Conservation (phyloP, 2,329 filamentous ascomycete genomes). For the Endothia cerciana region DNA sequence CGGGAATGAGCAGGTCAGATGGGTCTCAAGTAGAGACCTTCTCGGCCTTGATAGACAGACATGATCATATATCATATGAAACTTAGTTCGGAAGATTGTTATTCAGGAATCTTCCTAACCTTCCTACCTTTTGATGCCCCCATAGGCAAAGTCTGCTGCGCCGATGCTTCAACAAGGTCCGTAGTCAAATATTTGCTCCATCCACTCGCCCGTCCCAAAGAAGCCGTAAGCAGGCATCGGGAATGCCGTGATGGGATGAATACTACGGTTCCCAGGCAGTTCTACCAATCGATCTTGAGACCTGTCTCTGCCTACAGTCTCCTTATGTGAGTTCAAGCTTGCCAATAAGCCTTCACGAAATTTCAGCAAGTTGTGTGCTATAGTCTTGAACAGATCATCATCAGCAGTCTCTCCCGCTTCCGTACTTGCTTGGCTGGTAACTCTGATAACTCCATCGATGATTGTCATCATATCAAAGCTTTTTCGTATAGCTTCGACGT, state of each 20-base stretch:
- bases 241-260: background rate
- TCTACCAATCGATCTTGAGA: background rate
- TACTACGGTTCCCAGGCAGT: background rate
- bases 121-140: too few relatives aligned
- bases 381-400: background rate
- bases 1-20: too few relatives aligned
- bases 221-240: background rate
- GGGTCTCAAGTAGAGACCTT: too few relatives aligned
- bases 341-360: background rate
- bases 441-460: background rate
- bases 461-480: background rate
- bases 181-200: background rate
- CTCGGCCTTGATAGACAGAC: too few relatives aligned
- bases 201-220: slow-evolving; percentile 16
- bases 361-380: background rate
- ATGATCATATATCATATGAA: too few relatives aligned
- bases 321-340: background rate
- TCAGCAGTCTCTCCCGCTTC: background rate
- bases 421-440: background rate
- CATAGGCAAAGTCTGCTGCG: too few relatives aligned
- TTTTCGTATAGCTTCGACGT: background rate
- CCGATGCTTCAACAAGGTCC: background rate
- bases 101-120: too few relatives aligned
- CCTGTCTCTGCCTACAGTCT: background rate
- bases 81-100: too few relatives aligned